Percentiles rank a stretch among this genome's conserved stretches.
These are phyloP conservation scores for Dalbergia cultrata DNA, from an alignment of 306 rosid species.

Conservation along the genomic window DNA sequence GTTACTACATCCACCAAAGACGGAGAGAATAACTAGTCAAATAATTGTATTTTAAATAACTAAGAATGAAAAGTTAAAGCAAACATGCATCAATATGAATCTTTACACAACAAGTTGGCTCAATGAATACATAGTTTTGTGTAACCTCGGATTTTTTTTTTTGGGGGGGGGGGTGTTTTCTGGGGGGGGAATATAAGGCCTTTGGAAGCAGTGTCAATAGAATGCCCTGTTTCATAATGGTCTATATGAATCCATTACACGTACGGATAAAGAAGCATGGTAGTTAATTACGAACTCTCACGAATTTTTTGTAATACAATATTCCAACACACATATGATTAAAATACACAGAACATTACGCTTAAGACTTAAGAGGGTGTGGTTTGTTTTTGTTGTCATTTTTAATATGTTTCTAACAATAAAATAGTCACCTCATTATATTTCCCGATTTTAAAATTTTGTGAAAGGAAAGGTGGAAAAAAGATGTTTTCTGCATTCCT, in stretches of 20 bases:
- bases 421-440: too few relatives aligned
- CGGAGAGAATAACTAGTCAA: slow-evolving; percentile 6
- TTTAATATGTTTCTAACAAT: too few relatives aligned
- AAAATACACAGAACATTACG: neutral
- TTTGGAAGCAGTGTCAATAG: neutral
- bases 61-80: neutral
- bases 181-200: too few relatives aligned
- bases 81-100: neutral
- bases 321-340: neutral
- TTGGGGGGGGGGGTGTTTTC: too few relatives aligned
- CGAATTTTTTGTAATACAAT: neutral
- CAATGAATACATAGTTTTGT: neutral
- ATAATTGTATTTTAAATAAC: neutral
- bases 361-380: neutral
- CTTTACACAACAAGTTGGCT: neutral
- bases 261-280: neutral
- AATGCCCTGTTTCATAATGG: slow-evolving; percentile 8
- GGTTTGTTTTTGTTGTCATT: neutral
- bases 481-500: too few relatives aligned
- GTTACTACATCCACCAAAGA: slow-evolving; percentile 51
- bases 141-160: neutral
- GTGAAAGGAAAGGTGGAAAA: too few relatives aligned
- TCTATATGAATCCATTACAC: neutral
- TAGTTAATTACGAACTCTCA: neutral
- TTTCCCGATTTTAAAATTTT: too few relatives aligned